Conservation (phyloP, 768 basidiomycete species). For the Saitozyma sp. region DNA sequence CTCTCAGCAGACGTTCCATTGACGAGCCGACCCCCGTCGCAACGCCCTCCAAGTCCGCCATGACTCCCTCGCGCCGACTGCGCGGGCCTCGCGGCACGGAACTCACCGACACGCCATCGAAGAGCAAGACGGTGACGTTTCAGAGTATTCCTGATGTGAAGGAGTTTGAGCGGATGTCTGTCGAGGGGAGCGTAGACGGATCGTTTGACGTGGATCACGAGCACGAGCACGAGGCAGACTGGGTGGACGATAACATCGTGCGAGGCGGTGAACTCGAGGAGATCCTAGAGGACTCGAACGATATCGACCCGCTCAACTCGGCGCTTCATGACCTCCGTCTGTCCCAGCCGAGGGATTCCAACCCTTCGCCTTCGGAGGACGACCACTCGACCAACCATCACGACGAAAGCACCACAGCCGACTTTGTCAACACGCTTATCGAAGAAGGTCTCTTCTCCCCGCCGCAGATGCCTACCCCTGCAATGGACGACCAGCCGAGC, state of each 20-base stretch:
- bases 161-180: constrained; percentile 46
- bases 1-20: constrained; percentile 11
- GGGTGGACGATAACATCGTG: constrained; percentile 21
- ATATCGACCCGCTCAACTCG: background rate
- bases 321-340: background rate
- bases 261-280: constrained; percentile 24
- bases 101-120: constrained; percentile 29
- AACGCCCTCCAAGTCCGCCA: constrained; percentile 35
- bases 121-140: constrained; percentile 49
- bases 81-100: constrained; percentile 34
- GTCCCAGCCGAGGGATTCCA: background rate
- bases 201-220: constrained; percentile 34
- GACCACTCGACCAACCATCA: background rate
- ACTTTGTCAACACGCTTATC: constrained; percentile 49
- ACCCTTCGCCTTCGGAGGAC: constrained; percentile 8
- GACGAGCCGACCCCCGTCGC: constrained; percentile 26
- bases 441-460: constrained; percentile 52
- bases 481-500: constrained; percentile 30
- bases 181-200: constrained; percentile 41
- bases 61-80: constrained; percentile 47
- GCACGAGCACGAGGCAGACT: constrained; percentile 36
- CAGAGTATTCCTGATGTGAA: constrained; percentile 49
- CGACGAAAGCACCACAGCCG: constrained; percentile 42
- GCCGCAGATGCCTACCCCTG: constrained; percentile 37
- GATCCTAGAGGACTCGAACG: constrained; percentile 12